Evolutionary conservation across 768 basidiomycete genomes (phyloP), one percentile per base, ranked within the genome.

Genomic region (Tylopilus cervinicoccineus): DNA sequence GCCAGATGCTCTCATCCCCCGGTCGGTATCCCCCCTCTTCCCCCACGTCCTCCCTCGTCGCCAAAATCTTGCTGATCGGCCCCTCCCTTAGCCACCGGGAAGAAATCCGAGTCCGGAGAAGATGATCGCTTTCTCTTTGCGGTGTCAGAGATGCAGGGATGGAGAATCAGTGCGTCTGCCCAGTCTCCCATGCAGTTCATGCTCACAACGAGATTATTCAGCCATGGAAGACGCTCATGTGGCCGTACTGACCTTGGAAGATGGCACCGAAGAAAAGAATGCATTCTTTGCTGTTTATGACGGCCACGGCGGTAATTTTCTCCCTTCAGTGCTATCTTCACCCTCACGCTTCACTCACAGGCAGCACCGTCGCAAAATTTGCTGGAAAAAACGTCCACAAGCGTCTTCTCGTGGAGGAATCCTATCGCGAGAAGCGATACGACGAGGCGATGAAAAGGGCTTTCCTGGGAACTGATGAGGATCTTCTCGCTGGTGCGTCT

Each of bases 211-310:
- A 42, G 22, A n/a, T 38, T 12, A 49, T 51, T 43, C 62, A 99
- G 95, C 85, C 59, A 98, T 99, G 96, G 96, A 99, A 72, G 95
- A 99, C 61, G 83, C 95, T 1, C 95, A 98, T 69, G 76, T 88
- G 16, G 76, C 81, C 32, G 70, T 88, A 23, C 73, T 94, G 38
- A 75, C 83, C 53, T 72, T 96, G 48, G 83, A 87, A 49, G 76
- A 76, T 34, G 71, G 54, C 59, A 51, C 50, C 26, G 63, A 70
- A 1, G 67, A 73, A 32, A 70, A 72, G 6, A 88, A 85, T 64
- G 78, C 89, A 1, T 94, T 97, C 72, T 96, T 98, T 60, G 95
- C 88, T 24, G 94, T 99, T 2, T 98, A 96, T 63, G 96, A 99
- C 70, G 96, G 96, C 26, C 96, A 99, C 65, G 96, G 96, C 51